These are phyloP conservation scores for Pachyrhizus erosus DNA, from an alignment of 306 rosid species.

Conservation along the genomic window DNA sequence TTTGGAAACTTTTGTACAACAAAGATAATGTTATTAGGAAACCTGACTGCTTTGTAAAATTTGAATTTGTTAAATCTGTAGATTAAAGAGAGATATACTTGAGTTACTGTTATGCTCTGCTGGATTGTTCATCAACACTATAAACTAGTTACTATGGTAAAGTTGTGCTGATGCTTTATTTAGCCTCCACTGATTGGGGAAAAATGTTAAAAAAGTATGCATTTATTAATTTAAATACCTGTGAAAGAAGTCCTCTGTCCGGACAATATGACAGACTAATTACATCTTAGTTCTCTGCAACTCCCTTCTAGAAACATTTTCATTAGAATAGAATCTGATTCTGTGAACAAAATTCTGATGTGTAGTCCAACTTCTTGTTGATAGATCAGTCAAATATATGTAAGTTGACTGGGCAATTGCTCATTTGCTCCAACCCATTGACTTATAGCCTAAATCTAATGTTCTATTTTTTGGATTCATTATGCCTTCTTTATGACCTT, in stretches of 20 bases:
- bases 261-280: slow-evolving; percentile 1
- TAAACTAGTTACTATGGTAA: slow-evolving; percentile 7
- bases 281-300: neutral
- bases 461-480: neutral
- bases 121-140: neutral
- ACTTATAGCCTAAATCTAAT: neutral
- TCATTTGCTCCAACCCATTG: neutral
- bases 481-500: neutral
- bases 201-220: neutral
- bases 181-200: neutral
- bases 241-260: slow-evolving; percentile 18
- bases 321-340: neutral
- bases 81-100: slow-evolving; percentile 38
- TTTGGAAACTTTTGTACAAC: slow-evolving; percentile 6
- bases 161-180: neutral
- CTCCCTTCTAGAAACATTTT: slow-evolving; percentile 14
- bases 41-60: slow-evolving; percentile 39
- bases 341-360: slow-evolving; percentile 18
- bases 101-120: slow-evolving; percentile 11
- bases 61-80: slow-evolving; percentile 25
- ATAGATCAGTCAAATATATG: neutral
- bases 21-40: slow-evolving; percentile 12
- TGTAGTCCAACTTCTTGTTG: neutral
- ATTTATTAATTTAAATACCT: neutral
- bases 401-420: neutral